Percentiles rank a stretch among this genome's conserved stretches.
Conservation (phyloP, 192 early-diverging fungal species). For the Helicostylum pulchrum region DNA sequence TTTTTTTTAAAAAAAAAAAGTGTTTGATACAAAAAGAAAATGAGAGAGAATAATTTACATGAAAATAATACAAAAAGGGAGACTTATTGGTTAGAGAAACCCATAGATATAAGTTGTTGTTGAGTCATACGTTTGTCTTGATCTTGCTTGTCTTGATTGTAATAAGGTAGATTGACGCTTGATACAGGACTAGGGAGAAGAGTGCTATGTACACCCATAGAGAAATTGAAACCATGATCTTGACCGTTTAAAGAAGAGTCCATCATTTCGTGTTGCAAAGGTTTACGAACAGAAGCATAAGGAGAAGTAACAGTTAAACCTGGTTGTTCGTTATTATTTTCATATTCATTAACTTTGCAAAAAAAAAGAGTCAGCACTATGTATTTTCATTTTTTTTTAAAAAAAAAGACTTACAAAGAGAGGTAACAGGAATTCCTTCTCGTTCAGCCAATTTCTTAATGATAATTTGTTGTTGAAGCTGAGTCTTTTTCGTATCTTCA, state of each 20-base stretch:
- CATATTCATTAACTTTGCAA: constrained; percentile 7
- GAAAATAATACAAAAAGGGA: too few species aligned
- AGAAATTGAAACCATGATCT: not conserved
- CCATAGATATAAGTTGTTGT: too few species aligned
- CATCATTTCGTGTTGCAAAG: constrained; percentile 5
- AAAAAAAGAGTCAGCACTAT: constrained; percentile 5
- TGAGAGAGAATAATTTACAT: too few species aligned
- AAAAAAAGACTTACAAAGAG: not conserved
- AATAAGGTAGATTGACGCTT: not conserved
- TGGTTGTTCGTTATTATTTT: not conserved
- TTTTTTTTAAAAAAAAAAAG: too few species aligned
- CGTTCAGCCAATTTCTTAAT: constrained; percentile 6
- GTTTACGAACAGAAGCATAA: not conserved
- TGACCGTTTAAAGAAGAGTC: not conserved
- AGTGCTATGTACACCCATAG: not conserved
- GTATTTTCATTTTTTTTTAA: not conserved
- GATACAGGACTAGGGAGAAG: constrained; percentile 8
- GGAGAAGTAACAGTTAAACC: constrained; percentile 6
- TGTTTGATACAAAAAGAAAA: too few species aligned
- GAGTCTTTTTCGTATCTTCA: constrained; percentile 14
- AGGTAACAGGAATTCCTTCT: not conserved
- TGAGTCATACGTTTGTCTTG: too few species aligned
- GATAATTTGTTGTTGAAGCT: constrained; percentile 17
- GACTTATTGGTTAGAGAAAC: too few species aligned
- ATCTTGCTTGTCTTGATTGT: too few species aligned